Evolutionary conservation across 345 rosid genomes (phyloP).

Genomic region (Euphorbia pulcherrima): DNA sequence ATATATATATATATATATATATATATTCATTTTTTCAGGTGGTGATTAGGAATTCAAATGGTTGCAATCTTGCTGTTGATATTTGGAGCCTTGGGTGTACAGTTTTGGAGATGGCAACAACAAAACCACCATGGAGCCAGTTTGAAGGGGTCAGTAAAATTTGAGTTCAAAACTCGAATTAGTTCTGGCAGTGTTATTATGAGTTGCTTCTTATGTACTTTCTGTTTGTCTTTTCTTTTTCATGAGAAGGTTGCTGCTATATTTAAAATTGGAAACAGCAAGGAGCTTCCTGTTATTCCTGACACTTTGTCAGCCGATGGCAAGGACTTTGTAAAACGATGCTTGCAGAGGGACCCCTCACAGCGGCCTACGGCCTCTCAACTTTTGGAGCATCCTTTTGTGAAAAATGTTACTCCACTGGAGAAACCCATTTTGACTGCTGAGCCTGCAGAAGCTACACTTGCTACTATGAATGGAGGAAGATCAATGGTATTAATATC

Average conservation of each 20-base stretch:
- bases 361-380: slow-evolving; percentile 53
- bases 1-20: no score
- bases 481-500: slow-evolving; percentile 49
- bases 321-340: slow-evolving; percentile 55
- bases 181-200: neutral
- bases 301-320: slow-evolving; percentile 62
- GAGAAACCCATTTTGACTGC: slow-evolving; percentile 43
- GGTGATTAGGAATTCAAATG: slow-evolving; percentile 60
- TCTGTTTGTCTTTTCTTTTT: neutral
- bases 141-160: slow-evolving; percentile 64
- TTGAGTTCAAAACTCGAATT: neutral
- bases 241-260: slow-evolving; percentile 43
- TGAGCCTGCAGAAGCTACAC: slow-evolving; percentile 40
- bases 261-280: slow-evolving; percentile 78
- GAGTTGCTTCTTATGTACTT: neutral
- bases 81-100: slow-evolving; percentile 90
- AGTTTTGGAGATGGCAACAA: slow-evolving; percentile 78
- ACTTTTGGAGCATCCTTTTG: slow-evolving; percentile 63
- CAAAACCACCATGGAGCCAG: slow-evolving; percentile 84
- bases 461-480: slow-evolving; percentile 41
- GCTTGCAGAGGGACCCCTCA: slow-evolving; percentile 60
- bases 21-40: slow-evolving; percentile 37
- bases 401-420: slow-evolving; percentile 46
- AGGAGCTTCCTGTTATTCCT: slow-evolving; percentile 70
- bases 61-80: slow-evolving; percentile 73